Evolutionary conservation across 2,329 filamentous ascomycete species (phyloP).

Genomic region (Neopestalotiopsis sp.): DNA sequence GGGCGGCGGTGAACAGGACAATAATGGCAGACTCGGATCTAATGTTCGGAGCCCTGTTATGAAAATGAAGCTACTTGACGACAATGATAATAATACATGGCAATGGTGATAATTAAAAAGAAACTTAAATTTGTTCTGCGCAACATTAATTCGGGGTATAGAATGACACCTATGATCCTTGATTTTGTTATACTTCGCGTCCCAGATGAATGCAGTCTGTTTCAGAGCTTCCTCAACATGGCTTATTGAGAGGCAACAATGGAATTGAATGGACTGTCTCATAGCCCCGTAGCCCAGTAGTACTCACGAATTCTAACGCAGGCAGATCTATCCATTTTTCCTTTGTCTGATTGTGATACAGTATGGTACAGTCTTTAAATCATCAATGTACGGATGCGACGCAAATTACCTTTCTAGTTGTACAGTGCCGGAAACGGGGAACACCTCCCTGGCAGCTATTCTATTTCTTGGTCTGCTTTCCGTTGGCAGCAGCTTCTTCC

Average conservation of each 20-base stretch:
- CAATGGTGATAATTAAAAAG: too few relatives aligned
- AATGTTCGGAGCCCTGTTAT: background rate
- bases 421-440: background rate
- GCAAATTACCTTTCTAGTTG: background rate
- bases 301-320: background rate
- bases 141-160: too few relatives aligned
- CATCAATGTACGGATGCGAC: background rate
- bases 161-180: too few relatives aligned
- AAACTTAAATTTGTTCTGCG: too few relatives aligned
- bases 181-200: too few relatives aligned
- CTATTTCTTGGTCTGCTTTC: slow-evolving; percentile 27
- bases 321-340: background rate
- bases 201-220: too few relatives aligned
- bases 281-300: too few relatives aligned
- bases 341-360: background rate
- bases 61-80: too few relatives aligned
- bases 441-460: background rate
- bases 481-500: slow-evolving; percentile 28
- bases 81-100: too few relatives aligned
- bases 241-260: too few relatives aligned
- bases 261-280: too few relatives aligned
- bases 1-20: background rate
- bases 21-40: background rate
- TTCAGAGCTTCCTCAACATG: too few relatives aligned
- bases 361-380: background rate